Base-by-base conservation (phyloP, 2,329 filamentous ascomycete genomes). In the Mycosphaerella arachidis region DNA sequence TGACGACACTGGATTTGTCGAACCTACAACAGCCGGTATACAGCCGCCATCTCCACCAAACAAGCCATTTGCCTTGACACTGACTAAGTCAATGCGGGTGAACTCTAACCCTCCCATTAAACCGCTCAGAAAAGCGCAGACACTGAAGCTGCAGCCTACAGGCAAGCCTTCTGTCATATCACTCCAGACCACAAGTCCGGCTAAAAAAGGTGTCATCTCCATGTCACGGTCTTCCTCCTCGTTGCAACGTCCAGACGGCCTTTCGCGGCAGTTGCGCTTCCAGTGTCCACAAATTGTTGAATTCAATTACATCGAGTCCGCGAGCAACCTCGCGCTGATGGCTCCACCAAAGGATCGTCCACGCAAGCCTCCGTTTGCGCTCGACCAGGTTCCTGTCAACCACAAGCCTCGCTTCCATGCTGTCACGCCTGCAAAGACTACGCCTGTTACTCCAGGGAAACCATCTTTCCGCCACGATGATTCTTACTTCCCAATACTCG, bases 401-500 rank as follows among this genome's bases (percentile, higher is more conserved):
- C 53, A 52, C 37, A 57, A 58, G 18, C 64, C 53, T 53, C 60
- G 64, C 18, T 65, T 64, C 35, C 63, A 64, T 46, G 57, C 67
- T 46, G 56, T 65, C n/a, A 70, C 67, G 12, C 67, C 68, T 4
- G 63, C 65, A 29, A 63, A 68, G 43, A 46, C 50, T 6, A 68
- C 67, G 29, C 63, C 62, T 8, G 46, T 37, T n/a, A 33, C 55
- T 1, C 58, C 60, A 5, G 48, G 48, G 6, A 40, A 52, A 12
- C 43, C 46, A 3, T 13, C 48, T 20, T 65, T 65, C 13, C 53
- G 55, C 13, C 63, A 64, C 35, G 64, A 60, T 9, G 62, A 67
- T 27, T 66, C 63, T 13, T 70, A 69, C 31, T 71, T 71, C 48
- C 63, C 62, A 6, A 67, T 66, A 3, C 68, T 68, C 35, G 63